phyloP scores from a whole-genome alignment of 2,329 filamentous ascomycete species.

The Byssothecium circinans region DNA sequence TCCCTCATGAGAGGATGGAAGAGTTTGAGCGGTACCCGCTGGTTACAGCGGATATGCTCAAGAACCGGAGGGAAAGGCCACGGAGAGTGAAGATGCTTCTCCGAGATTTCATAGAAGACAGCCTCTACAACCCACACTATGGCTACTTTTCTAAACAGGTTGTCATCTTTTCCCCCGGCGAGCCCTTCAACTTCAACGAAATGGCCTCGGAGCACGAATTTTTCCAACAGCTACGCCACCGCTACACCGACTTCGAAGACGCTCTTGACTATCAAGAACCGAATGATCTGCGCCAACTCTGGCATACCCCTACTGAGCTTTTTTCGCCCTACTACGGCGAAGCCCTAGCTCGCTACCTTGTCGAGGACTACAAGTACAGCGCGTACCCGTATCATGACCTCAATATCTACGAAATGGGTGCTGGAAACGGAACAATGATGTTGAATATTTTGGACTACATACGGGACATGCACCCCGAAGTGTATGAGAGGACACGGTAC shows the following conservation, averaged over 20 bases:
- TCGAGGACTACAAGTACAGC: slow-evolving; percentile 93
- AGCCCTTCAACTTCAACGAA: slow-evolving; percentile 83
- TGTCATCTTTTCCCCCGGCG: slow-evolving; percentile 90
- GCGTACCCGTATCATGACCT: slow-evolving; percentile 95
- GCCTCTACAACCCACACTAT: slow-evolving; percentile 90
- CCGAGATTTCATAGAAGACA: slow-evolving; percentile 97
- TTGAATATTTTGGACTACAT: slow-evolving; percentile 97
- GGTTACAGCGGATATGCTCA: slow-evolving; percentile 80
- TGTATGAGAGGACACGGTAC: slow-evolving; percentile 91
- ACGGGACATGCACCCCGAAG: slow-evolving; percentile 81
- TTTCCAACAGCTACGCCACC: slow-evolving; percentile 70
- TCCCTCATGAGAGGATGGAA: slow-evolving; percentile 73
- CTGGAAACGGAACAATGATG: slow-evolving; percentile 96
- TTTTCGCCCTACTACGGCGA: slow-evolving; percentile 97
- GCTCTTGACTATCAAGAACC: slow-evolving; percentile 71
- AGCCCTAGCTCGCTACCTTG: slow-evolving; percentile 91
- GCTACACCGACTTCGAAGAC: slow-evolving; percentile 91
- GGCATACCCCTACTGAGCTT: slow-evolving; percentile 97
- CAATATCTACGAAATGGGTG: slow-evolving; percentile 98
- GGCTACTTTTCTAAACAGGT: slow-evolving; percentile 97
- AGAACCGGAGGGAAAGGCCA: slow-evolving; percentile 72
- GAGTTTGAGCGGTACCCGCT: slow-evolving; percentile 82
- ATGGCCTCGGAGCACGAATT: slow-evolving; percentile 87
- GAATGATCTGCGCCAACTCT: slow-evolving; percentile 82
- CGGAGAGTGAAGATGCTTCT: slow-evolving; percentile 93